A percentile compares a stretch with the other conserved stretches of the same genome.
Evolutionary conservation across 2,329 filamentous ascomycete genomes (phyloP).

Genomic region (Xylariales sp.): DNA sequence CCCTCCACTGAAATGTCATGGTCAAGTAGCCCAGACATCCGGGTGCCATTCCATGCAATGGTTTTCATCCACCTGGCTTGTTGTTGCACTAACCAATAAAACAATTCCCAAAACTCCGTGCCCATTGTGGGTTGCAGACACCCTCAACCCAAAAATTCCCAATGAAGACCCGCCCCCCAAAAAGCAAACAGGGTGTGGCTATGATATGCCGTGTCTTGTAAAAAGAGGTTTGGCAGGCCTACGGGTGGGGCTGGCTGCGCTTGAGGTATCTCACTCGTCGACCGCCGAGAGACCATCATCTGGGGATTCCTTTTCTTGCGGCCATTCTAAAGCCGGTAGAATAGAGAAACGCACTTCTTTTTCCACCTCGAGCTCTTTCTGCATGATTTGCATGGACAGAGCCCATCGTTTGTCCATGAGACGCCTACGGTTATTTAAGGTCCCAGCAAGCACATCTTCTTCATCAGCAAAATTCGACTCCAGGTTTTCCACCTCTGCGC

Average conservation of each 20-base stretch:
- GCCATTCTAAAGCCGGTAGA: slow-evolving; percentile 36
- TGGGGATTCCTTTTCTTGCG: slow-evolving; percentile 16
- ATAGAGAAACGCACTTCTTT: slow-evolving; percentile 38
- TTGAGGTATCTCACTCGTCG: slow-evolving; percentile 4
- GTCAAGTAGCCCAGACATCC: too few relatives aligned
- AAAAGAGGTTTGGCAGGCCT: too few relatives aligned
- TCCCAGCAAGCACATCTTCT: slow-evolving; percentile 39
- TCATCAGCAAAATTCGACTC: slow-evolving; percentile 44
- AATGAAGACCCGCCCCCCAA: too few relatives aligned
- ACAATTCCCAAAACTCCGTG: background rate
- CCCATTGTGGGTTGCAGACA: too few relatives aligned
- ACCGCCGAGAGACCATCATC: slow-evolving; percentile 6
- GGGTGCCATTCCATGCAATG: too few relatives aligned
- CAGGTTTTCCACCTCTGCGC: slow-evolving; percentile 43
- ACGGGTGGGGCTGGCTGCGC: too few relatives aligned
- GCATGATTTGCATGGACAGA: slow-evolving; percentile 47
- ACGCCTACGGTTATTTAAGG: slow-evolving; percentile 40
- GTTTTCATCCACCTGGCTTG: too few relatives aligned
- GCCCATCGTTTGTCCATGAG: slow-evolving; percentile 47
- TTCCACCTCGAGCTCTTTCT: slow-evolving; percentile 45
- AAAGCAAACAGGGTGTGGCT: too few relatives aligned
- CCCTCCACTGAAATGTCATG: background rate
- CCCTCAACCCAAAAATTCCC: too few relatives aligned
- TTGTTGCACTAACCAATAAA: too few relatives aligned
- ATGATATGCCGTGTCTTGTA: too few relatives aligned